Percentiles rank a stretch among this genome's conserved stretches.
Conservation (phyloP, 352 stramenopile genomes). For the Phytopythium chamaehyphon region DNA sequence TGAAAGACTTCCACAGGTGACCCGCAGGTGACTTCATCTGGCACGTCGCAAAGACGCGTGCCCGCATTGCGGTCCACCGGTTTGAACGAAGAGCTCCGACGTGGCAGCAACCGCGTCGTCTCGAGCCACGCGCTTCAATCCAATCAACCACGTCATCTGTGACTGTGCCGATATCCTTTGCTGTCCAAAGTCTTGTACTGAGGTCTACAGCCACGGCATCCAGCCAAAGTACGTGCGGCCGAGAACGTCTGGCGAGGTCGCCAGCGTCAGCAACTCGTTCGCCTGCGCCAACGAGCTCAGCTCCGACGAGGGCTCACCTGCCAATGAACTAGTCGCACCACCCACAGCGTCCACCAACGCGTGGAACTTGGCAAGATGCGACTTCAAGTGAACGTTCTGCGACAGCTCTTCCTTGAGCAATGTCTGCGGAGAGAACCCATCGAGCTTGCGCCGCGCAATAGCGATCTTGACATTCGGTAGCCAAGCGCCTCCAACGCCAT, state of each 20-base stretch:
- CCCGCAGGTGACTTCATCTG: not conserved
- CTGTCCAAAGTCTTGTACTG: not conserved
- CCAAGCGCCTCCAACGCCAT: constrained; percentile 29
- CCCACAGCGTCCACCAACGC: constrained; percentile 42
- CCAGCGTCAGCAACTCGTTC: constrained; percentile 76
- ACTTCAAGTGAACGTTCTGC: constrained; percentile 62
- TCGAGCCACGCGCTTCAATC: constrained; percentile 1
- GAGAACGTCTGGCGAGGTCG: constrained; percentile 76
- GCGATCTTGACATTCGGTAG: constrained; percentile 76
- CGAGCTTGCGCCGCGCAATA: constrained; percentile 69
- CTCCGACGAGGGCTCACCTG: constrained; percentile 10
- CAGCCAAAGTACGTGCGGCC: constrained; percentile 77
- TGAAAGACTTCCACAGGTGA: not conserved
- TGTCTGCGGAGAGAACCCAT: constrained; percentile 59
- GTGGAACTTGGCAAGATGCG: constrained; percentile 54
- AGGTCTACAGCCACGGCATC: constrained; percentile 69
- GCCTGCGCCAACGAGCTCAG: constrained; percentile 74
- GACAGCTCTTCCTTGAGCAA: constrained; percentile 72
- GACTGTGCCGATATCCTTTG: not conserved
- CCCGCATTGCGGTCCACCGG: not conserved
- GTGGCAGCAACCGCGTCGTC: not conserved
- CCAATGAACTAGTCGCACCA: not conserved
- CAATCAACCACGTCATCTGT: constrained; percentile 1
- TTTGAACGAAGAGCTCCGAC: too few relatives aligned
- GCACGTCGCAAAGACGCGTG: constrained; percentile 6